phyloP scores from a whole-genome alignment of 2,329 filamentous ascomycete genomes.

The Nothomitra cinnamomea region DNA sequence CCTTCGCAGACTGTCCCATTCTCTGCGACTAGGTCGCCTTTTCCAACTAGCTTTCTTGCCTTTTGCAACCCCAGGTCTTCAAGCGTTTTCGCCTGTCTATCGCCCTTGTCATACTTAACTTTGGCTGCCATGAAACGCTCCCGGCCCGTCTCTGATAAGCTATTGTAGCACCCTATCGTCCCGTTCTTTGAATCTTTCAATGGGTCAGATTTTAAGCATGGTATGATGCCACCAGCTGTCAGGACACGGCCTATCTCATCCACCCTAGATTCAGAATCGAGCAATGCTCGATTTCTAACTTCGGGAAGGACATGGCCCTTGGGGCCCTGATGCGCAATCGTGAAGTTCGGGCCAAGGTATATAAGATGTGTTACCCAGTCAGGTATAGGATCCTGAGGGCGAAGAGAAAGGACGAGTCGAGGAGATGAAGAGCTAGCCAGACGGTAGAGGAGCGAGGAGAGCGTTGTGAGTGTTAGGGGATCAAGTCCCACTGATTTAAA shows the following conservation, averaged over 20 bases:
- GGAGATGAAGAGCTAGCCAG: constrained; percentile 52
- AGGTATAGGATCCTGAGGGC: constrained; percentile 75
- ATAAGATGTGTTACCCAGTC: constrained; percentile 80
- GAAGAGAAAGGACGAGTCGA: constrained; percentile 56
- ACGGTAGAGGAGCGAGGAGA: constrained; percentile 53
- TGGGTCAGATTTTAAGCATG: no score
- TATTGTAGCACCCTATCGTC: no score
- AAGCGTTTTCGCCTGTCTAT: no score
- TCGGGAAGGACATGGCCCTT: constrained; percentile 44
- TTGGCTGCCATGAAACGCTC: no score
- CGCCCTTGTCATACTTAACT: no score
- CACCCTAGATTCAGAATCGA: no score
- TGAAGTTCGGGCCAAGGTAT: constrained; percentile 49
- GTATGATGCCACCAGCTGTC: constrained; percentile 23
- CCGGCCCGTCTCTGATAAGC: no score
- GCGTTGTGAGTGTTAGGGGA: constrained; percentile 54
- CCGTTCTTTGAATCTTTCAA: no score
- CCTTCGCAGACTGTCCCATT: constrained; percentile 15
- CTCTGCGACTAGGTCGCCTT: constrained; percentile 8
- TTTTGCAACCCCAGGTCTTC: no score
- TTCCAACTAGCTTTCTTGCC: neutral
- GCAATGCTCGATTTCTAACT: constrained; percentile 19
- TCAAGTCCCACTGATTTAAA: constrained; percentile 57
- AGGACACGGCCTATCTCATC: constrained; percentile 25
- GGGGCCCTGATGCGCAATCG: constrained; percentile 46